Evolutionary conservation across 1,139 yeast species (phyloP).

Genomic region (Cylindricascospora bacillispora): DNA sequence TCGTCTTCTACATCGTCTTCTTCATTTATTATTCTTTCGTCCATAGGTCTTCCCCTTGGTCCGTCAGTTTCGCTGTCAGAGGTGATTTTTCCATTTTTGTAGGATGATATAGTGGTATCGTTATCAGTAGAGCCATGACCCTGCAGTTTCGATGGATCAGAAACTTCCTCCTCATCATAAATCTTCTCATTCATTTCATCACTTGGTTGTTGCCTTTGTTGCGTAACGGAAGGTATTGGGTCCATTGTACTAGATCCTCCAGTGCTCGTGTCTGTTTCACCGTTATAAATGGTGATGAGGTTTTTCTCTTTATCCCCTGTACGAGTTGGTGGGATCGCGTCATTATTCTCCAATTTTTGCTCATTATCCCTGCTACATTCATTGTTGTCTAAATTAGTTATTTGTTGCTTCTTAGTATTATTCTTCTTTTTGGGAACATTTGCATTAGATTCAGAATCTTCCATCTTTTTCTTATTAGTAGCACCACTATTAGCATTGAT

Average conservation of each 20-base stretch:
- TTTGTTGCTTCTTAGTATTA: background rate
- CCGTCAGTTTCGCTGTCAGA: background rate
- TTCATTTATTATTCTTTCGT: background rate
- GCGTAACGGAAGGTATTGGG: background rate
- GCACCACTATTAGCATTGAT: background rate
- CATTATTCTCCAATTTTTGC: conserved; percentile 1
- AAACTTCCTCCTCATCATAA: background rate
- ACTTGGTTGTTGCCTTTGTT: background rate
- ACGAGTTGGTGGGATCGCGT: too few species aligned
- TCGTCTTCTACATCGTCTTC: conserved; percentile 4
- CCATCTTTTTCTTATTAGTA: background rate
- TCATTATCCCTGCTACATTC: background rate
- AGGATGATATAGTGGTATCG: background rate
- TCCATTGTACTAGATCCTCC: conserved; percentile 11
- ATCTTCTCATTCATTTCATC: background rate
- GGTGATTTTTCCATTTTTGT: background rate
- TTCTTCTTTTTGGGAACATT: background rate
- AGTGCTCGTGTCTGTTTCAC: conserved; percentile 21
- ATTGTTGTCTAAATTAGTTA: background rate
- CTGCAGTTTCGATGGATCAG: background rate
- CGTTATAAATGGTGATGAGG: conserved; percentile 14
- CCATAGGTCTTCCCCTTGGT: background rate
- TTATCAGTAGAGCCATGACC: too few species aligned
- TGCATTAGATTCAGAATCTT: background rate
- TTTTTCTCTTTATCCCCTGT: conserved; percentile 13